Percentiles rank a stretch among this genome's conserved stretches.
Evolutionary conservation across 2,329 filamentous ascomycete species (phyloP).

Genomic region (Aspergillus sp.): DNA sequence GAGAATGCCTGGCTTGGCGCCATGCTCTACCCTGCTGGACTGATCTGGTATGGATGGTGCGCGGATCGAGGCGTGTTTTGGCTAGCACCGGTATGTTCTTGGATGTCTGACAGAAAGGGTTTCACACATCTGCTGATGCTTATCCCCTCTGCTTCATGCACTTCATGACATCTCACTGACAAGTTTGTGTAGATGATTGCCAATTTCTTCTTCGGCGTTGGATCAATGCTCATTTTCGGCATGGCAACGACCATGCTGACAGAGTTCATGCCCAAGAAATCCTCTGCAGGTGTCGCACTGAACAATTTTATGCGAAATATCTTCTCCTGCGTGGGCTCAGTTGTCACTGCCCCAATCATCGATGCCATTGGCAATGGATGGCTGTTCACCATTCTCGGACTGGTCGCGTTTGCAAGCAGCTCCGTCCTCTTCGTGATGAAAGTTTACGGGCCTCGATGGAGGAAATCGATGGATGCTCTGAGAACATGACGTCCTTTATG

Average conservation of each 20-base stretch:
- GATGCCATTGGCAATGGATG: slow-evolving; percentile 72
- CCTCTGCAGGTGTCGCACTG: slow-evolving; percentile 72
- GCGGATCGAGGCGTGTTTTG: slow-evolving; percentile 64
- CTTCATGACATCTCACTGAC: neutral
- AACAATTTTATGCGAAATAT: slow-evolving; percentile 84
- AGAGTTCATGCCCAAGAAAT: slow-evolving; percentile 74
- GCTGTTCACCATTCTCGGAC: slow-evolving; percentile 67
- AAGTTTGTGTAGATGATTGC: slow-evolving; percentile 52
- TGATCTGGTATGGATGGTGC: slow-evolving; percentile 79
- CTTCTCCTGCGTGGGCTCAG: slow-evolving; percentile 69
- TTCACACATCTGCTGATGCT: neutral
- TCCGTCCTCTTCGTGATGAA: slow-evolving; percentile 64
- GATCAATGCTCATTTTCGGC: slow-evolving; percentile 77
- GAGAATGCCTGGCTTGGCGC: slow-evolving; percentile 80
- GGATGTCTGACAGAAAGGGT: neutral
- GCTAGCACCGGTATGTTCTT: slow-evolving; percentile 55
- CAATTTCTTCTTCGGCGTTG: slow-evolving; percentile 73
- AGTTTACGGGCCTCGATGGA: slow-evolving; percentile 64
- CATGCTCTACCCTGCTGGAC: slow-evolving; percentile 66
- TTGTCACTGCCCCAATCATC: slow-evolving; percentile 72
- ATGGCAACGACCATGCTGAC: slow-evolving; percentile 79
- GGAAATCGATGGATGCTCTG: slow-evolving; percentile 59
- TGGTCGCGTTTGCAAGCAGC: slow-evolving; percentile 60
- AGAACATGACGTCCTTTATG: slow-evolving; percentile 20
- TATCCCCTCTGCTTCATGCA: neutral